A percentile compares a stretch with the other conserved stretches of the same genome.
Evolutionary conservation across 2,329 filamentous ascomycete genomes (phyloP).

Genomic region (Cordyceps tenuipes): DNA sequence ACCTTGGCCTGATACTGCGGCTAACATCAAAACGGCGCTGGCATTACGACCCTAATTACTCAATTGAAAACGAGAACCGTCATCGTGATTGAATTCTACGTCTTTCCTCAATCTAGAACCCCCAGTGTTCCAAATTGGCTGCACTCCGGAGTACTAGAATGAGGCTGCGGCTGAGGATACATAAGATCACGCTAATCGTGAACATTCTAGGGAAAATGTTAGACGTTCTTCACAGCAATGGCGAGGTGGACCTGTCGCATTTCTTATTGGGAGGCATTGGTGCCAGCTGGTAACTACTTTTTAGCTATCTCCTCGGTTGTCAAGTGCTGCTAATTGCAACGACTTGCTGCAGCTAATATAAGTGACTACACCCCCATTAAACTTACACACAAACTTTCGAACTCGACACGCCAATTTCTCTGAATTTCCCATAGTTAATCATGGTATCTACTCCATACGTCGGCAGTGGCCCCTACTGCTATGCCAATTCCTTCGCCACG

Average conservation of each 20-base stretch:
- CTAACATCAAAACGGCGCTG: no score
- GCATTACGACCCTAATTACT: no score
- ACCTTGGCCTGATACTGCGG: no score
- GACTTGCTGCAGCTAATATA: no score
- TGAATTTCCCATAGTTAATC: neutral
- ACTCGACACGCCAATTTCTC: neutral
- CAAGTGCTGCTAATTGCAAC: no score
- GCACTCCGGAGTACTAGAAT: neutral
- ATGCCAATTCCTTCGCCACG: constrained; percentile 16
- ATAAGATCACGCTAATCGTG: neutral
- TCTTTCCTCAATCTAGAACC: neutral
- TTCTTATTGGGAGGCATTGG: neutral
- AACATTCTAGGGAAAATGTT: neutral
- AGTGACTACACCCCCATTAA: neutral
- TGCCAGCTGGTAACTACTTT: neutral
- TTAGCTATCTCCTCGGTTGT: no score
- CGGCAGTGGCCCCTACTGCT: constrained; percentile 17
- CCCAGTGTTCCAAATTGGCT: neutral
- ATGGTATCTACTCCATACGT: constrained; percentile 13
- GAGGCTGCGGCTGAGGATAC: neutral
- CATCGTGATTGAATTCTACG: neutral
- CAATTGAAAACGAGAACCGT: no score
- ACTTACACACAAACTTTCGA: neutral
- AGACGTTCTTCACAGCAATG: neutral
- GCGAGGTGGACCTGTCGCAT: neutral